Evolutionary conservation across 2,329 filamentous ascomycete species (phyloP).

Genomic region (Exutisphaerella laricina): DNA sequence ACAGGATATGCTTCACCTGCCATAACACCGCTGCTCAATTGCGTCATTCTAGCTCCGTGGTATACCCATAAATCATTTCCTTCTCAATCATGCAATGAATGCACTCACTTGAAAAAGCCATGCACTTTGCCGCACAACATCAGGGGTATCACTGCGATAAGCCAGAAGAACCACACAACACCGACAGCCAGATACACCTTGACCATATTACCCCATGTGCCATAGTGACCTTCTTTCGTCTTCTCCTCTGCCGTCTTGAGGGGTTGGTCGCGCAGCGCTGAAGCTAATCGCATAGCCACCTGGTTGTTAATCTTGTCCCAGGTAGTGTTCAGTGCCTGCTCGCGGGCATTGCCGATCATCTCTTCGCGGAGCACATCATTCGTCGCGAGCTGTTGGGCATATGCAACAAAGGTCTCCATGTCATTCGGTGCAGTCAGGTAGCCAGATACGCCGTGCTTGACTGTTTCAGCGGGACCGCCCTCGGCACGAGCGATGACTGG

Average conservation of each 20-base stretch:
- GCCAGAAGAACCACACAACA: slow-evolving; percentile 35
- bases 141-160: slow-evolving; percentile 34
- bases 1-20: no score
- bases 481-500: slow-evolving; percentile 64
- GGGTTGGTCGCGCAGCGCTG: slow-evolving; percentile 34
- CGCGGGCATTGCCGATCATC: slow-evolving; percentile 48
- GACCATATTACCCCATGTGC: slow-evolving; percentile 24
- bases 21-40: no score
- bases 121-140: slow-evolving; percentile 29
- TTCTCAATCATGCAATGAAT: no score
- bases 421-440: slow-evolving; percentile 58
- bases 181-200: slow-evolving; percentile 31
- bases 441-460: slow-evolving; percentile 55
- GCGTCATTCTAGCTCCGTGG: no score
- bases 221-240: slow-evolving; percentile 24
- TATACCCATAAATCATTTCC: no score
- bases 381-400: slow-evolving; percentile 47
- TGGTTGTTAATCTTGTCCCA: slow-evolving; percentile 69
- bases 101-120: slow-evolving; percentile 25
- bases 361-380: slow-evolving; percentile 41
- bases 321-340: slow-evolving; percentile 57
- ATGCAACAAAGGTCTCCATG: slow-evolving; percentile 52
- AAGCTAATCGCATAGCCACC: slow-evolving; percentile 59
- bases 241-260: slow-evolving; percentile 15
- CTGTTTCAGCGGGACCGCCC: slow-evolving; percentile 63